Evolutionary conservation across 2,329 filamentous ascomycete species (phyloP).

Genomic region (Dothistroma pini): DNA sequence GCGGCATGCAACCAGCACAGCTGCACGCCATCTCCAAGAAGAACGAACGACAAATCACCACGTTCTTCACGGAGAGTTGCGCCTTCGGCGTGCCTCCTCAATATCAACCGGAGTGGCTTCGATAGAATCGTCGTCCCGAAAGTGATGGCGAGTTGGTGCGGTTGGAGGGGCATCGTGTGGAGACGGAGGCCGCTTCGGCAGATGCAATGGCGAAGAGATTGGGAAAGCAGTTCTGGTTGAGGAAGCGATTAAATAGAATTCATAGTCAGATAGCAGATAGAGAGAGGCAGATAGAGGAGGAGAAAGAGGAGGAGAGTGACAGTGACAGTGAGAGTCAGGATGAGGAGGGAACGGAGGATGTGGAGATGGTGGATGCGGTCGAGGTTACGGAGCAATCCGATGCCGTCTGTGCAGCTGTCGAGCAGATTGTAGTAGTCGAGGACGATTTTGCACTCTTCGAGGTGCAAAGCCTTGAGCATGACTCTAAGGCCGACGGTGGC

Average conservation of each 20-base stretch:
- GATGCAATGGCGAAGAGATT: neutral
- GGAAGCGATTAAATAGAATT: neutral
- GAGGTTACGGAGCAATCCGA: neutral
- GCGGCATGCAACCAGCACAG: too few species aligned
- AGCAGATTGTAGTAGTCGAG: neutral
- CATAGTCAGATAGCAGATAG: neutral
- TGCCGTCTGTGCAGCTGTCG: neutral
- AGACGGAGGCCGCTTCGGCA: too few species aligned
- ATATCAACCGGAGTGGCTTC: too few species aligned
- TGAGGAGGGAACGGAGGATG: neutral
- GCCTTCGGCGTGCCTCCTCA: too few species aligned
- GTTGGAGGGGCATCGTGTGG: too few species aligned
- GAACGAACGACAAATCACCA: too few species aligned
- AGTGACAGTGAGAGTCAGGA: neutral
- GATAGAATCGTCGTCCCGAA: too few species aligned
- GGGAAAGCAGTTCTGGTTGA: neutral
- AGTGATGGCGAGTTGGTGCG: too few species aligned
- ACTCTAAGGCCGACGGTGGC: neutral
- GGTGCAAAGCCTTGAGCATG: neutral
- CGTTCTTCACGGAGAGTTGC: too few species aligned
- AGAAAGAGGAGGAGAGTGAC: neutral
- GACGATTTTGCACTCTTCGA: neutral
- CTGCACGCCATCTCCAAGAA: too few species aligned
- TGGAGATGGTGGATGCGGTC: neutral
- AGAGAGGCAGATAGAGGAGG: neutral